phyloP scores from a whole-genome alignment of 2,329 filamentous ascomycete genomes.

The Claviceps arundinis region DNA sequence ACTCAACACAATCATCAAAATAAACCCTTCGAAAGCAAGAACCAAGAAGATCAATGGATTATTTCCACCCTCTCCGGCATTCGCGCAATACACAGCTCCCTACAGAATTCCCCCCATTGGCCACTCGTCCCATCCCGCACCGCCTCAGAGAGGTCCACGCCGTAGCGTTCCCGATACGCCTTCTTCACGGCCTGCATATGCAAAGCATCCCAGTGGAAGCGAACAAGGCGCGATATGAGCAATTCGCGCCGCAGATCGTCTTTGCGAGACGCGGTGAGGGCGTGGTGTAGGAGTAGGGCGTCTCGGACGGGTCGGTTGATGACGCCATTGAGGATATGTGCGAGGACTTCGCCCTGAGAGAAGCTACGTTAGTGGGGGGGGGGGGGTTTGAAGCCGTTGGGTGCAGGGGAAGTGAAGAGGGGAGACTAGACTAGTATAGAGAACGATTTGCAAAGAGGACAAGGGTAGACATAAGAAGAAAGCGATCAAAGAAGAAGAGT shows the following conservation, averaged over 20 bases:
- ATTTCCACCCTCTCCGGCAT: slow-evolving; percentile 28
- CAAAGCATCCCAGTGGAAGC: slow-evolving; percentile 81
- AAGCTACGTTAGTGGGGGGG: too few relatives aligned
- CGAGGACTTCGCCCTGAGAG: slow-evolving; percentile 74
- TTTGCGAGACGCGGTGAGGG: slow-evolving; percentile 59
- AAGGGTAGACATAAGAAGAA: neutral
- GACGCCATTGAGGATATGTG: slow-evolving; percentile 89
- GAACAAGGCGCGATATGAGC: slow-evolving; percentile 74
- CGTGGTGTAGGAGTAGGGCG: slow-evolving; percentile 80
- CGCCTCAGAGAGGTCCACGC: slow-evolving; percentile 59
- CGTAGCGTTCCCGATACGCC: slow-evolving; percentile 70
- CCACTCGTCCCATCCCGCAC: slow-evolving; percentile 64
- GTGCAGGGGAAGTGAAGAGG: too few relatives aligned
- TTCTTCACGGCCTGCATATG: slow-evolving; percentile 71
- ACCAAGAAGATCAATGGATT: neutral
- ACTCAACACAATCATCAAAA: too few relatives aligned
- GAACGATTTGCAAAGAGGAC: too few relatives aligned
- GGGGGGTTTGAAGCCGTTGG: too few relatives aligned
- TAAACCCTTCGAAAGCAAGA: neutral
- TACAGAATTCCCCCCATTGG: slow-evolving; percentile 66
- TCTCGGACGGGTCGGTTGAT: slow-evolving; percentile 94
- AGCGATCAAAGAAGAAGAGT: neutral
- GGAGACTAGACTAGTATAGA: too few relatives aligned
- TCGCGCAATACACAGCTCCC: slow-evolving; percentile 51
- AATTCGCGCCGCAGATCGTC: slow-evolving; percentile 69